Percentiles rank a stretch among this genome's conserved stretches.
Conservation (phyloP, 108 stramenopile genomes). For the Fragilaria crotonensis region DNA sequence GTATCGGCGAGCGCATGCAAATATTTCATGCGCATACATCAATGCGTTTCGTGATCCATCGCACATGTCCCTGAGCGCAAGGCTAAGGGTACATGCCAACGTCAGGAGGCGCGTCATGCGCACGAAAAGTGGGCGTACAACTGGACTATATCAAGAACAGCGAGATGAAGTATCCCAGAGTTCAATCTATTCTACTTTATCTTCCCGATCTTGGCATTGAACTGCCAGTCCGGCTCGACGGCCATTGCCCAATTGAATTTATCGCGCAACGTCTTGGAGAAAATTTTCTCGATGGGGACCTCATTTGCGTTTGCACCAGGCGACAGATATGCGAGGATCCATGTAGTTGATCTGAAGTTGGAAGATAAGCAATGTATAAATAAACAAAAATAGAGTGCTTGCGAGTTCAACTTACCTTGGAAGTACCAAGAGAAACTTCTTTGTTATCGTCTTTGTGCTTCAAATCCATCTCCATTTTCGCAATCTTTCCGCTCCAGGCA, state of each 20-base stretch:
- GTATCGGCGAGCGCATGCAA: no score
- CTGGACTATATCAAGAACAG: no score
- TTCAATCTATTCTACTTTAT: background rate
- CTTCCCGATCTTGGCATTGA: constrained; percentile 72
- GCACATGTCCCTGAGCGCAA: no score
- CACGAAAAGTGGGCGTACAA: no score
- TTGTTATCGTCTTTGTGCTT: constrained; percentile 99
- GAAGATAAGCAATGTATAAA: no score
- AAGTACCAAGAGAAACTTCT: constrained; percentile 93
- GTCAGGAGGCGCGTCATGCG: no score
- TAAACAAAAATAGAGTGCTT: constrained; percentile 2
- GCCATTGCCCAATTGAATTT: constrained; percentile 99
- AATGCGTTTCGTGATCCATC: no score
- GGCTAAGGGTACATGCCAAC: no score
- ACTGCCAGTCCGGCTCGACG: constrained; percentile 90
- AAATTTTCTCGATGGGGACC: constrained; percentile 93
- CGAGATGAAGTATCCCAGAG: no score
- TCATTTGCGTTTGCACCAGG: constrained; percentile 99
- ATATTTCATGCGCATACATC: no score
- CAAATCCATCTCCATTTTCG: constrained; percentile 86
- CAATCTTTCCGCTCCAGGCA: constrained; percentile 84
- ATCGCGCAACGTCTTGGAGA: constrained; percentile 93
- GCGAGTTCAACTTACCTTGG: constrained; percentile 41
- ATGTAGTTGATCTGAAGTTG: constrained; percentile 95
- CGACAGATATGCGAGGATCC: constrained; percentile 98